Evolutionary conservation across 2,329 filamentous ascomycete species (phyloP).

Genomic region (Lasiodiplodia citricola): DNA sequence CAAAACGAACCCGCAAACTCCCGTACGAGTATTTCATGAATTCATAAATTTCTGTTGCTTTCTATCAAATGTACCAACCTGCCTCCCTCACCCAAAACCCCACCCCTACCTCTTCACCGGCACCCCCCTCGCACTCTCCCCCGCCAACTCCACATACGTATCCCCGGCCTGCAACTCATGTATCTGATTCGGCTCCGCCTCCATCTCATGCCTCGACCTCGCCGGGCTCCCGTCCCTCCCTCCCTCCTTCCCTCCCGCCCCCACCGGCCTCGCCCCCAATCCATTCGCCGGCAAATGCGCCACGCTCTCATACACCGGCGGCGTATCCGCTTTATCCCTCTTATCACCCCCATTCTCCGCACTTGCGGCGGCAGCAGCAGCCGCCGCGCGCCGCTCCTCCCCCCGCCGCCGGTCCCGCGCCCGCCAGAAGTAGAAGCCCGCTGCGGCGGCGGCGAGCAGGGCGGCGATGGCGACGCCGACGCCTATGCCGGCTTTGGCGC

Average conservation of each 20-base stretch:
- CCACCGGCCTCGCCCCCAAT: too few relatives aligned
- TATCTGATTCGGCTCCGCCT: not conserved
- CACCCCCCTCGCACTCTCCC: too few relatives aligned
- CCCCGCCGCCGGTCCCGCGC: not conserved
- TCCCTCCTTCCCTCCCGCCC: too few relatives aligned
- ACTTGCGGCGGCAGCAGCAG: not conserved
- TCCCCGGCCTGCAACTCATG: not conserved
- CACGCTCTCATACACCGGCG: not conserved
- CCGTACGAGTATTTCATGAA: too few relatives aligned
- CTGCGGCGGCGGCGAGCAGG: not conserved
- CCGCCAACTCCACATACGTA: not conserved
- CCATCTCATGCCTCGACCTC: not conserved
- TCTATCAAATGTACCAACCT: too few relatives aligned
- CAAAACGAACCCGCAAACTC: too few relatives aligned
- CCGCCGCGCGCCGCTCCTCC: not conserved
- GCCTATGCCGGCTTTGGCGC: not conserved
- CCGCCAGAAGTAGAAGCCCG: not conserved
- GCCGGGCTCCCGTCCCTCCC: not conserved
- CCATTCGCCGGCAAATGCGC: not conserved
- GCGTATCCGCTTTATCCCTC: not conserved
- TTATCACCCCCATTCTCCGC: not conserved
- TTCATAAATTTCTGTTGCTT: too few relatives aligned
- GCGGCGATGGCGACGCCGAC: not conserved
- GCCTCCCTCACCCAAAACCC: too few relatives aligned
- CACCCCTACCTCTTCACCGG: too few relatives aligned